These are phyloP conservation scores for Suillus spraguei DNA, from an alignment of 768 basidiomycete genomes.

Conservation along the genomic window DNA sequence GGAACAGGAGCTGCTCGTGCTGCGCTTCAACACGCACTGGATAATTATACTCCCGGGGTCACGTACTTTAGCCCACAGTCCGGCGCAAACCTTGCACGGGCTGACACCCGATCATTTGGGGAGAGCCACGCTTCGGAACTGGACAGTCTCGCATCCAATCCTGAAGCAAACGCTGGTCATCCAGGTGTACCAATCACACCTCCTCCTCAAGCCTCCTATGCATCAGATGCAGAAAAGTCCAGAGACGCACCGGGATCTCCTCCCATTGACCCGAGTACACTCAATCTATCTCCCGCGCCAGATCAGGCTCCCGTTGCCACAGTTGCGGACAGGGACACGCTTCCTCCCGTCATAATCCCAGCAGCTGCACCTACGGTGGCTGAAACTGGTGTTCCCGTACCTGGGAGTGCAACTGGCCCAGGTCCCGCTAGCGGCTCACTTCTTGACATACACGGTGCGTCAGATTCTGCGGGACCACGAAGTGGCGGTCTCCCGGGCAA, in stretches of 20 bases:
- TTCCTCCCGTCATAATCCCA: conserved; percentile 27
- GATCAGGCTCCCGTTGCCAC: conserved; percentile 27
- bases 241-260: conserved; percentile 12
- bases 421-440: conserved; percentile 70
- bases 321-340: conserved; percentile 23
- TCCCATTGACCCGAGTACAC: conserved; percentile 25
- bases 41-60: conserved; percentile 74
- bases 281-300: conserved; percentile 29
- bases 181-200: conserved; percentile 46
- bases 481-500: conserved; percentile 32
- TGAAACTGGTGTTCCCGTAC: conserved; percentile 75
- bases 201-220: conserved; percentile 32
- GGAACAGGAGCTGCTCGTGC: conserved; percentile 72
- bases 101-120: conserved; percentile 82
- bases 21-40: conserved; percentile 75
- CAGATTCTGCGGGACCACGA: conserved; percentile 38
- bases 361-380: conserved; percentile 63
- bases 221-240: conserved; percentile 12
- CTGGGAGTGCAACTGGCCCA: conserved; percentile 56
- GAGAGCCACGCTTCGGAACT: conserved; percentile 82
- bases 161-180: conserved; percentile 27
- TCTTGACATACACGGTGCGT: conserved; percentile 47
- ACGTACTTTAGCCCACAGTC: conserved; percentile 51
- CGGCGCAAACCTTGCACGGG: conserved; percentile 58
- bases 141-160: conserved; percentile 48